phyloP scores from a whole-genome alignment of 2,329 filamentous ascomycete genomes.

The Botrytis elliptica region DNA sequence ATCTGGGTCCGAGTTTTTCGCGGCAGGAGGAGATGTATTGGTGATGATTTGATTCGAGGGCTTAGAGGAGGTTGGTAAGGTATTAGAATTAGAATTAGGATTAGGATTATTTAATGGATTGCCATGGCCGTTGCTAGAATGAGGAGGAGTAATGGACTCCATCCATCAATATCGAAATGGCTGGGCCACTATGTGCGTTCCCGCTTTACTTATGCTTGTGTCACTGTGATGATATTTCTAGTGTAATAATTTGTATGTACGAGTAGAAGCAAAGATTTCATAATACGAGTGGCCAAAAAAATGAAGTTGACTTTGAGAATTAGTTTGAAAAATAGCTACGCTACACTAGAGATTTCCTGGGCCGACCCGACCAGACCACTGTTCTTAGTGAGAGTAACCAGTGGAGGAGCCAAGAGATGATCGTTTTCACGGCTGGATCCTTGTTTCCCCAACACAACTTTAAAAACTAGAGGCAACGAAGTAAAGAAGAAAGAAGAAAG shows the following conservation, averaged over 20 bases:
- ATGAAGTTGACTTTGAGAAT: conserved; percentile 6
- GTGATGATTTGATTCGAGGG: not conserved
- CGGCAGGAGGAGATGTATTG: not conserved
- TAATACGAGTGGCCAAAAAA: not conserved
- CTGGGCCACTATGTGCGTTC: conserved; percentile 19
- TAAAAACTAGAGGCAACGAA: not conserved
- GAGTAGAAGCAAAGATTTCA: not conserved
- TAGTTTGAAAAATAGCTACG: not conserved
- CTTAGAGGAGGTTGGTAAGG: not conserved
- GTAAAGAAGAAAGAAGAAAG: not conserved
- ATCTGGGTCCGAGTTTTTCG: not conserved
- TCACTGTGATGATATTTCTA: not conserved
- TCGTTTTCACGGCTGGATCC: not conserved
- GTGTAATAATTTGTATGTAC: not conserved
- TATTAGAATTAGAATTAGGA: not conserved
- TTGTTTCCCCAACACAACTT: conserved; percentile 15
- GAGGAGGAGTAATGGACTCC: conserved; percentile 28
- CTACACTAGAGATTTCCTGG: not conserved
- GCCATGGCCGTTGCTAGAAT: conserved; percentile 28
- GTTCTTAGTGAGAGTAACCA: not conserved
- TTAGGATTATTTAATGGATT: not conserved
- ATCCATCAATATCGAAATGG: conserved; percentile 34
- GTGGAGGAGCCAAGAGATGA: not conserved
- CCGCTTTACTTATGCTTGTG: conserved; percentile 22
- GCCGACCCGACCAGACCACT: not conserved